Evolutionary conservation across 2,329 filamentous ascomycete species (phyloP).

Genomic region (Chaetomiaceae sp.): DNA sequence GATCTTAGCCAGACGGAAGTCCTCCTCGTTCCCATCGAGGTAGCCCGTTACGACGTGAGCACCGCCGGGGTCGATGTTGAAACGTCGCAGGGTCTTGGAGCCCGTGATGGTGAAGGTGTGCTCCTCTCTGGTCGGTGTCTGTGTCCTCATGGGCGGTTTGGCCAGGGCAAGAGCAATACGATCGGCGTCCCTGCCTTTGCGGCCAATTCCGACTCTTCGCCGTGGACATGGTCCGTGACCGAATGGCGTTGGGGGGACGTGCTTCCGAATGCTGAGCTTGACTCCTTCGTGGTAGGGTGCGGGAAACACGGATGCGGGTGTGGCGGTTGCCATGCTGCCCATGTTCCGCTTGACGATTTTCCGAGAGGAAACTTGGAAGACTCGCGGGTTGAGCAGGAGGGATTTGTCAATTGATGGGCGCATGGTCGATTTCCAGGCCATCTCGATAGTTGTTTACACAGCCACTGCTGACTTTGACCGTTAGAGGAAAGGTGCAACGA

Average conservation of each 20-base stretch:
- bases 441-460: too few relatives aligned
- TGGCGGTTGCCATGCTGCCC: too few relatives aligned
- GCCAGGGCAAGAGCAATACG: not conserved
- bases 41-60: constrained; percentile 5
- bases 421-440: too few relatives aligned
- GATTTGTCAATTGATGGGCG: too few relatives aligned
- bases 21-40: not conserved
- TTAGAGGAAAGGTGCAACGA: too few relatives aligned
- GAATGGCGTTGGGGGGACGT: not conserved
- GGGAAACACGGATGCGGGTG: too few relatives aligned
- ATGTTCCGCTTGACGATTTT: too few relatives aligned
- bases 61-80: not conserved
- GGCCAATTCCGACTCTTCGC: not conserved
- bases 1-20: constrained; percentile 3
- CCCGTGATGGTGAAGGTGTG: constrained; percentile 4
- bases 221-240: not conserved
- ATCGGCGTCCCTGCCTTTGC: not conserved
- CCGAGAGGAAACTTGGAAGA: too few relatives aligned
- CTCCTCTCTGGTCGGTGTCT: not conserved
- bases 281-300: not conserved
- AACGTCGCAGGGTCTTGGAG: not conserved
- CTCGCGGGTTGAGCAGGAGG: too few relatives aligned
- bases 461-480: too few relatives aligned
- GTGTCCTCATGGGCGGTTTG: not conserved
- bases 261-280: not conserved